phyloP scores from a whole-genome alignment of 2,329 filamentous ascomycete genomes.

The Talaromyces sp. region DNA sequence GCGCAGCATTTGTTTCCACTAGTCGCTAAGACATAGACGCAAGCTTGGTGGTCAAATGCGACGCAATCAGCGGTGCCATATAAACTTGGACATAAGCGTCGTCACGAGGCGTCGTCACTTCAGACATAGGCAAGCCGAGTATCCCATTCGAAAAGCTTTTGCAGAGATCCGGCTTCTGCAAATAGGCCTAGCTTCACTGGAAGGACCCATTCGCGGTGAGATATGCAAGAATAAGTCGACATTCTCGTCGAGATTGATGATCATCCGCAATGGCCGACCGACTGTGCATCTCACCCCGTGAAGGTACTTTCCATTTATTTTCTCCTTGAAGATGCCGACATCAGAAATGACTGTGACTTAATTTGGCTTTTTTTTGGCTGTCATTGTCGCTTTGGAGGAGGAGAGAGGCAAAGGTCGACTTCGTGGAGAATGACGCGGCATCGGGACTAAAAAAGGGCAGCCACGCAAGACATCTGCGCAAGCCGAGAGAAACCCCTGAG shows the following conservation, averaged over 20 bases:
- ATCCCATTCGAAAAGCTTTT: background rate
- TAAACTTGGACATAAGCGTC: background rate
- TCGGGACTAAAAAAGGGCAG: background rate
- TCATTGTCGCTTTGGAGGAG: background rate
- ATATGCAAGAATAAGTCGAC: background rate
- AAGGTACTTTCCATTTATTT: too few species aligned
- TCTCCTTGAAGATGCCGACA: too few species aligned
- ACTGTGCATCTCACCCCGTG: background rate
- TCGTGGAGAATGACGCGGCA: conserved; percentile 7
- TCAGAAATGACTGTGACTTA: too few species aligned
- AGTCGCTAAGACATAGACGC: background rate
- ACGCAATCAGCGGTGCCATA: background rate
- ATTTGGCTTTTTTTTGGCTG: background rate
- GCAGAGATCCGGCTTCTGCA: background rate
- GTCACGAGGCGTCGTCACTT: background rate
- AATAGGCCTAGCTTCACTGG: background rate
- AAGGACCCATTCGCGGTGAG: background rate
- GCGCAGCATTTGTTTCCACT: background rate
- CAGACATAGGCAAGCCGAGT: background rate
- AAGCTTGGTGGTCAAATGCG: background rate
- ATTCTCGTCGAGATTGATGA: background rate
- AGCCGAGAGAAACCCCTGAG: conserved; percentile 2
- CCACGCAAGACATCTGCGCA: conserved; percentile 16
- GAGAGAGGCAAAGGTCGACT: background rate
- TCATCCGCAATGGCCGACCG: background rate